Percentiles rank a stretch among this genome's conserved stretches.
Conservation (phyloP, 805 yeast species). For the Schwanniomyces yamadae region DNA sequence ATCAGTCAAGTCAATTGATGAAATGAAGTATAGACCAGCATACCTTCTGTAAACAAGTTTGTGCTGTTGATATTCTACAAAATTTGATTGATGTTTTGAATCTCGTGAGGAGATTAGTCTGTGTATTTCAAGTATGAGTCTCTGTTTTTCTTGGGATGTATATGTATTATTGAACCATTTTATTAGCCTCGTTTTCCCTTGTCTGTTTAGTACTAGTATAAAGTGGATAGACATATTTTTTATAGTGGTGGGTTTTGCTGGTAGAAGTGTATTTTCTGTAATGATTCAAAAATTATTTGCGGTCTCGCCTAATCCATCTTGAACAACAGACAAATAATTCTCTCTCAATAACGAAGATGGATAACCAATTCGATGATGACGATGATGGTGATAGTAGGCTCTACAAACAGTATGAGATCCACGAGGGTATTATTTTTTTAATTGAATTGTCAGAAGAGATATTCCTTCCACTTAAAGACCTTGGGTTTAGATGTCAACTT, state of each 20-base stretch:
- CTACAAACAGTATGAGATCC: slow-evolving; percentile 45
- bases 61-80: slow-evolving; percentile 58
- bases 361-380: slow-evolving; percentile 2
- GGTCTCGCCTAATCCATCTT: neutral
- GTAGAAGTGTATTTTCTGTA: neutral
- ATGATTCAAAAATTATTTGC: neutral
- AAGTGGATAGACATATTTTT: slow-evolving; percentile 71
- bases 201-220: slow-evolving; percentile 81
- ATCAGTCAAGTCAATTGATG: slow-evolving; percentile 75
- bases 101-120: slow-evolving; percentile 79
- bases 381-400: slow-evolving; percentile 13
- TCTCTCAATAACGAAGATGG: neutral
- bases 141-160: slow-evolving; percentile 29
- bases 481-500: slow-evolving; percentile 44
- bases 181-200: slow-evolving; percentile 86
- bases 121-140: slow-evolving; percentile 64
- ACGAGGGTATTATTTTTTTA: slow-evolving; percentile 64
- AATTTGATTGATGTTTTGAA: slow-evolving; percentile 77
- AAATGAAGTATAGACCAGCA: slow-evolving; percentile 88
- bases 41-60: slow-evolving; percentile 84
- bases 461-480: slow-evolving; percentile 30
- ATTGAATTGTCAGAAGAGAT: slow-evolving; percentile 58
- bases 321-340: neutral
- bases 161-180: slow-evolving; percentile 61
- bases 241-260: too few relatives aligned